Conservation (phyloP, 345 rosid genomes). For the Eucalyptus virginea region DNA sequence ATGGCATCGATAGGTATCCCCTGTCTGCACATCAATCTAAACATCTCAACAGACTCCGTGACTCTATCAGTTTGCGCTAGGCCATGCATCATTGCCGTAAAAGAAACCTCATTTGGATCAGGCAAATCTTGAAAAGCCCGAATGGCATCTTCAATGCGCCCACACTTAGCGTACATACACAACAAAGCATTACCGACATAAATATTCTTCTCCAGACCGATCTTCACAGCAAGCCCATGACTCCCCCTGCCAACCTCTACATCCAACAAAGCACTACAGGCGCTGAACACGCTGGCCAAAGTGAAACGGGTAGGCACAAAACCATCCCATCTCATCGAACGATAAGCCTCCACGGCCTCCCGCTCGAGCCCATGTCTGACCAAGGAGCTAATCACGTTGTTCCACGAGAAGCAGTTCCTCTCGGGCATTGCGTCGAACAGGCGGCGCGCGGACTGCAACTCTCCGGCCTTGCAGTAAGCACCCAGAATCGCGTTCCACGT, state of each 20-base stretch:
- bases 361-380: conserved; percentile 29
- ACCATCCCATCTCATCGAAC: conserved; percentile 40
- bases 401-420: conserved; percentile 57
- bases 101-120: conserved; percentile 58
- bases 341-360: conserved; percentile 39
- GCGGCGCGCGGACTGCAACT: conserved; percentile 12
- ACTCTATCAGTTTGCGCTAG: conserved; percentile 33
- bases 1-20: conserved; percentile 43
- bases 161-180: conserved; percentile 60
- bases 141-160: conserved; percentile 29
- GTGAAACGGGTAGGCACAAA: conserved; percentile 55
- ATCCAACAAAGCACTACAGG: conserved; percentile 34
- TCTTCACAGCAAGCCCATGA: conserved; percentile 47
- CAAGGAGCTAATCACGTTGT: conserved; percentile 53
- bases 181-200: conserved; percentile 66
- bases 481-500: conserved; percentile 55
- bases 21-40: conserved; percentile 34
- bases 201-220: conserved; percentile 54
- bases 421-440: conserved; percentile 63
- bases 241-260: conserved; percentile 33
- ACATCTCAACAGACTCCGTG: conserved; percentile 52
- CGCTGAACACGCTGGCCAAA: conserved; percentile 64
- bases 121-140: conserved; percentile 17
- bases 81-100: conserved; percentile 44
- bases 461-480: conserved; percentile 21